Evolutionary conservation across 1,139 yeast species (phyloP).

Genomic region (Kurtzmaniella quercitrusa): DNA sequence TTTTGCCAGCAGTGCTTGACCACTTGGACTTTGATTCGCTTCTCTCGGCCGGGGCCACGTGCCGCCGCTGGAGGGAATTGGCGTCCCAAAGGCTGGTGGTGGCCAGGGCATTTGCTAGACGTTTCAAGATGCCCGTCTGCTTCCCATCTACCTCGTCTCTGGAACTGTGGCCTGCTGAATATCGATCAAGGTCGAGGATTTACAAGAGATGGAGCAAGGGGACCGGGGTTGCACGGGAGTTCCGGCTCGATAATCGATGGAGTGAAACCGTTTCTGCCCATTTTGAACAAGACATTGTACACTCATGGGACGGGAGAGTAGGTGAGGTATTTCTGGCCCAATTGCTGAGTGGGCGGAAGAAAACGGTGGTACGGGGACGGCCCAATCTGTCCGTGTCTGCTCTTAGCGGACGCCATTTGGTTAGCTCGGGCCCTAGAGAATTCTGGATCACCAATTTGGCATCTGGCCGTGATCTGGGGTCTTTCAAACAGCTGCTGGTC

Average conservation of each 20-base stretch:
- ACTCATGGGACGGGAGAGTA: neutral
- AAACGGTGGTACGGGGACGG: neutral
- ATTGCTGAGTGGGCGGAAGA: neutral
- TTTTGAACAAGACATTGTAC: neutral
- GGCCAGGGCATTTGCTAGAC: neutral
- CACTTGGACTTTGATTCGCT: slow-evolving; percentile 1
- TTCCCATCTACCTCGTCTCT: neutral
- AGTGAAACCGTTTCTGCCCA: neutral
- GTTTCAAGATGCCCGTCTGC: neutral
- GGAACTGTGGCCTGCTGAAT: neutral
- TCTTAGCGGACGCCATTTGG: neutral
- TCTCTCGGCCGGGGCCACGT: neutral
- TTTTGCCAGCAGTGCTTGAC: neutral
- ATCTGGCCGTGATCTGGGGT: neutral
- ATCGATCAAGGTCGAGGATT: neutral
- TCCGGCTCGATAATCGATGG: neutral
- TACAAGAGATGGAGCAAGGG: neutral
- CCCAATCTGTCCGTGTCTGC: neutral
- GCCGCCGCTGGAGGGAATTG: neutral
- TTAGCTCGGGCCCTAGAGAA: neutral
- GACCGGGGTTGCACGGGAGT: neutral
- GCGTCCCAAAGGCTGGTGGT: neutral
- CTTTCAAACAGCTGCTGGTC: slow-evolving; percentile 1
- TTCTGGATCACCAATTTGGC: slow-evolving; percentile 1
- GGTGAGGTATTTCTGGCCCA: slow-evolving; percentile 1